Base-by-base conservation (phyloP, 2,329 filamentous ascomycete species). In the Orbilia ellipsospora region DNA sequence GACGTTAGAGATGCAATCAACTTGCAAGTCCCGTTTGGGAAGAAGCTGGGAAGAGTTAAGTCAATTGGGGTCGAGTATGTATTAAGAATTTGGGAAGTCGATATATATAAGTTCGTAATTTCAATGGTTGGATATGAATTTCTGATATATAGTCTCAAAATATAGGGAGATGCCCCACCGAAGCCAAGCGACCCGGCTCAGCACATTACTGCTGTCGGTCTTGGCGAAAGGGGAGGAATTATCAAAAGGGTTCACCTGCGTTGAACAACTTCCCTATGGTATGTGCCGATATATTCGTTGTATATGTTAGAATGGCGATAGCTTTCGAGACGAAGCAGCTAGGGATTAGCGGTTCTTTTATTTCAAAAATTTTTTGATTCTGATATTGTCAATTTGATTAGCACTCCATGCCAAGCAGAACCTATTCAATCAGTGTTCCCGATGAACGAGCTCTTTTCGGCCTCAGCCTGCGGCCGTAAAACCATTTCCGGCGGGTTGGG, bases 41-140 rank as follows among this genome's bases (percentile, higher is more conserved):
- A 61, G 55, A 68, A 68, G 44, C 64, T 68, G 28, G 20, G 36
- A 55, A 68, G 48, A 20, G 64, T 55, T 55, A 55, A 45, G 55
- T 45, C 64, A 68, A 68, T 68, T 61, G 64, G 64, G 56, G 18
- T 61, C 64, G 64, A 61, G 28, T 68, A 61, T 61, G 64, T 68
- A 68, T 68, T 55, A 68, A 31, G 56, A 68, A 61, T 44, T 26
- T 52, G 31, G 54, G 45, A 61, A 61, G 45, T 42, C 48, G 64
- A 51, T 52, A 68, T 61, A 42, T 28, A 31, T 61, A 68, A 68
- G 16, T 54, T 55, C 61, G 44, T 61, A 54, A 68, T 68, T 66
- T 61, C 64, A 44, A 61, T 68, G 61, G 44, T 68, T 61, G 55
- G 55, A 61, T 61, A 61, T 61, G 54, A 28, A 61, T 8, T 55